Evolutionary conservation across 1,139 yeast species (phyloP), one percentile per base, ranked within the genome.

Genomic region (Geotrichum histeridarum): DNA sequence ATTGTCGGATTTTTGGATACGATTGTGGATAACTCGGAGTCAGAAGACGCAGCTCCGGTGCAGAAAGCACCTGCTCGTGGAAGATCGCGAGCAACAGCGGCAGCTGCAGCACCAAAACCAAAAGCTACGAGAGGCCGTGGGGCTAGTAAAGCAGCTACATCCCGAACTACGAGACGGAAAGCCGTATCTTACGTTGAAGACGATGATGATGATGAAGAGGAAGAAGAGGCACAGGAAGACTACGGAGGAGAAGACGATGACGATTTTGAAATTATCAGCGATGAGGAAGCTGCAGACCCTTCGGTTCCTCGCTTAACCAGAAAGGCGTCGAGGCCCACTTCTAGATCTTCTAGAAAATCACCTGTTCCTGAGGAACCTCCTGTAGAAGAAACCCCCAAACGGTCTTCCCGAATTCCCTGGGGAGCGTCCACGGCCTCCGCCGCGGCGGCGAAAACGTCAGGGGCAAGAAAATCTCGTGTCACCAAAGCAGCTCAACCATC

Each of bases 1-100:
- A 4, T 50, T 5, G 42, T 50, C 6, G 53, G 53, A 12, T 33
- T 33, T 42, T 15, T 37, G n/a, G 53, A 50, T 22, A 50, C 53
- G 5, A 42, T 50, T n/a, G 53, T 37, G 6, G 53, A 50, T 27
- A 37, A 22, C 8, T 37, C 53, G 5, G 53, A 36, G 11, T n/a
- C 37, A 15, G 38, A 38, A 11, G 47, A 43, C 15, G 7, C 38
- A 12, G 7, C 44, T 12, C n/a, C 32, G 7, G 12, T 14, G 14
- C n/a, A 11, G 37, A 17, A n/a, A 9, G 17, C 46, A 12, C 39
- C 49, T 5, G 22, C 6, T 18, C 37, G 38, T 30, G 18, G n/a
- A 33, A 35, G 42, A 15, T 32, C 17, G 8, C 22, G 37, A 12
- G 22, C 38, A 5, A 8, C 48, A n/a, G 36, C n/a, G 15, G 31